These are phyloP conservation scores for Aureobasidium subglaciale DNA, from an alignment of 2,329 filamentous ascomycete species.

Conservation along the genomic window DNA sequence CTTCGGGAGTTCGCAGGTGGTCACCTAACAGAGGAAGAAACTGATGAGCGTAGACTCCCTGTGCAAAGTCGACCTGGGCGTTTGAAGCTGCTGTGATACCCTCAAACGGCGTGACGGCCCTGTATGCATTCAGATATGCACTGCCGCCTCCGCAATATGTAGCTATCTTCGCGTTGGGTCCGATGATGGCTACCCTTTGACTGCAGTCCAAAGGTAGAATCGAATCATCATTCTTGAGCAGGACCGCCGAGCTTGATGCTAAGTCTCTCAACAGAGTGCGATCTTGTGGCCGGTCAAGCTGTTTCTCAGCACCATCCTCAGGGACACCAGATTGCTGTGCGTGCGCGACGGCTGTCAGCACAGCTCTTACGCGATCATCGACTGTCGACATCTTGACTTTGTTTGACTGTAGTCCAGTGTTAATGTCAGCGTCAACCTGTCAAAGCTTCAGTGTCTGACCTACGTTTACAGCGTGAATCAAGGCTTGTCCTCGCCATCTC, in stretches of 20 bases:
- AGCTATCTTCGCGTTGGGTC: slow-evolving; percentile 39
- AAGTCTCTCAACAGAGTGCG: slow-evolving; percentile 54
- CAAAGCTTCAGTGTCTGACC: no score
- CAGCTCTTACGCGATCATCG: not conserved
- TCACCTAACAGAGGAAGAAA: not conserved
- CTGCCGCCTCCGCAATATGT: slow-evolving; percentile 31
- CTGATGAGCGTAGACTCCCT: slow-evolving; percentile 18
- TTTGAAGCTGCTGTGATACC: not conserved
- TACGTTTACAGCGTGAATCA: slow-evolving; percentile 9
- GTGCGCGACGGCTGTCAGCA: slow-evolving; percentile 8
- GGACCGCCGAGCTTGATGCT: slow-evolving; percentile 49
- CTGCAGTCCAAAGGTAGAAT: not conserved
- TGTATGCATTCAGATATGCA: slow-evolving; percentile 12
- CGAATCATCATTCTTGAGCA: not conserved
- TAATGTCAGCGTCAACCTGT: no score
- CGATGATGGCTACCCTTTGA: slow-evolving; percentile 61
- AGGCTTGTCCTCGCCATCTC: slow-evolving; percentile 1
- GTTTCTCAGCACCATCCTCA: slow-evolving; percentile 9
- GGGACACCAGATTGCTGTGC: not conserved
- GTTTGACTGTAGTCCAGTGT: not conserved
- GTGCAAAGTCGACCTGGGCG: slow-evolving; percentile 7
- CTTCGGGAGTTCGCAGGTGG: not conserved
- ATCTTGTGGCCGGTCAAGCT: slow-evolving; percentile 45
- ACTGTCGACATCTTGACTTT: not conserved
- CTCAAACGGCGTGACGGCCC: slow-evolving; percentile 12